These are phyloP conservation scores for Trypanosoma lewisi DNA, from an alignment of 208 protist species.

Conservation along the genomic window DNA sequence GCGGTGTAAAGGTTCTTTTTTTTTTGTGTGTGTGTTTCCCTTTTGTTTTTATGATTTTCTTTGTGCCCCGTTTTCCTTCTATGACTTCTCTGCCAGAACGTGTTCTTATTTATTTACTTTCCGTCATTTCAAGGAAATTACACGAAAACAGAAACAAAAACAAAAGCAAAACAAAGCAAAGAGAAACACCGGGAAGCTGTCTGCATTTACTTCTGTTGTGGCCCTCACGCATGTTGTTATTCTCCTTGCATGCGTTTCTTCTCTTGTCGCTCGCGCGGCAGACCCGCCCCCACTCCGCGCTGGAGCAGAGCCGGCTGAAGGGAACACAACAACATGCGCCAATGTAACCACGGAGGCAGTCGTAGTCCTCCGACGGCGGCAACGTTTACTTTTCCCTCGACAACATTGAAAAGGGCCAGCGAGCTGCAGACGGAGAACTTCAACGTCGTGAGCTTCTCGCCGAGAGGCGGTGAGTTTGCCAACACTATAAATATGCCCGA, in stretches of 20 bases:
- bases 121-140: too few species aligned
- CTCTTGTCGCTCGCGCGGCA: slow-evolving; percentile 4
- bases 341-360: slow-evolving; percentile 43
- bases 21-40: slow-evolving; percentile 1
- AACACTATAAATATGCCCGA: slow-evolving; percentile 36
- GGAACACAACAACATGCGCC: slow-evolving; percentile 30
- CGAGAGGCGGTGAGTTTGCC: slow-evolving; percentile 38
- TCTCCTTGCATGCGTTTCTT: background rate
- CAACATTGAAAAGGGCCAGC: slow-evolving; percentile 25
- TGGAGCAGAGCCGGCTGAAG: slow-evolving; percentile 33
- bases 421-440: slow-evolving; percentile 24
- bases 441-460: slow-evolving; percentile 49
- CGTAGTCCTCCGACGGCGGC: slow-evolving; percentile 22
- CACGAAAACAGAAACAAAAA: too few species aligned
- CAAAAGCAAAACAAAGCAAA: too few species aligned
- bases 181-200: too few species aligned
- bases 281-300: slow-evolving; percentile 28
- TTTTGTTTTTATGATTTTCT: too few species aligned
- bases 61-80: too few species aligned
- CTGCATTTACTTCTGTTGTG: background rate
- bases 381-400: slow-evolving; percentile 36
- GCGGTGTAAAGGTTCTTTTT: too few species aligned
- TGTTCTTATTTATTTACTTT: too few species aligned
- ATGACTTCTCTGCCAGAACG: too few species aligned
- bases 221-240: background rate